Evolutionary conservation across 2,329 filamentous ascomycete genomes (phyloP).

Genomic region (Blumeria graminis): DNA sequence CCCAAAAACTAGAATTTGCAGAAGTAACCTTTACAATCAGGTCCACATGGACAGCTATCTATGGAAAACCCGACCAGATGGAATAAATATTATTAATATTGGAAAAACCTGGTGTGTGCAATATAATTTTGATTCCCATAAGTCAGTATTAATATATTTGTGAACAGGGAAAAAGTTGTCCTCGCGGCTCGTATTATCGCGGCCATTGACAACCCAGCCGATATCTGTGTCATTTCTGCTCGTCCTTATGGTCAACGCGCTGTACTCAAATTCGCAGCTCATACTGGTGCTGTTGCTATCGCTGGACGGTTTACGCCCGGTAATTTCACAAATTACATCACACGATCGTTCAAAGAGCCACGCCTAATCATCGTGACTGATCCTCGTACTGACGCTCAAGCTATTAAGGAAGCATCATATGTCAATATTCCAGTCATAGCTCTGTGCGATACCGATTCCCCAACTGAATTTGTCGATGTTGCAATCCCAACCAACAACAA

Average conservation of each 20-base stretch:
- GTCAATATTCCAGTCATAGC: slow-evolving; percentile 99
- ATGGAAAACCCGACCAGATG: slow-evolving; percentile 97
- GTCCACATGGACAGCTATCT: slow-evolving; percentile 95
- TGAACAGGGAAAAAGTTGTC: slow-evolving; percentile 89
- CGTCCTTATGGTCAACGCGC: slow-evolving; percentile 99
- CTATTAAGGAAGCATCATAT: slow-evolving; percentile 99
- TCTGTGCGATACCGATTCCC: slow-evolving; percentile 96
- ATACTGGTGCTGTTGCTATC: slow-evolving; percentile 95
- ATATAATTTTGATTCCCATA: no score
- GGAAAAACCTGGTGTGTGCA: slow-evolving; percentile 88
- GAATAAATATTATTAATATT: slow-evolving; percentile 98
- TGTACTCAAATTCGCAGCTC: slow-evolving; percentile 96
- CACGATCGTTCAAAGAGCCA: slow-evolving; percentile 99
- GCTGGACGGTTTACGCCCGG: slow-evolving; percentile 99
- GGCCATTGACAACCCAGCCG: slow-evolving; percentile 96
- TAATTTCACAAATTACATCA: slow-evolving; percentile 99
- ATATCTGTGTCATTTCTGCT: slow-evolving; percentile 97
- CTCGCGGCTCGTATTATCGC: slow-evolving; percentile 96
- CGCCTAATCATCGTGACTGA: slow-evolving; percentile 98
- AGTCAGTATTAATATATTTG: not conserved
- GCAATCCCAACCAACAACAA: slow-evolving; percentile 99
- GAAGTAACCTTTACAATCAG: not conserved
- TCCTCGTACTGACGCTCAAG: slow-evolving; percentile 97
- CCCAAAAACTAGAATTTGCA: not conserved
- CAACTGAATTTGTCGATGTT: slow-evolving; percentile 98